Evolutionary conservation across 148 eudicot species (phyloP), one percentile per base, ranked within the genome.

Genomic region (Cornus florida): DNA sequence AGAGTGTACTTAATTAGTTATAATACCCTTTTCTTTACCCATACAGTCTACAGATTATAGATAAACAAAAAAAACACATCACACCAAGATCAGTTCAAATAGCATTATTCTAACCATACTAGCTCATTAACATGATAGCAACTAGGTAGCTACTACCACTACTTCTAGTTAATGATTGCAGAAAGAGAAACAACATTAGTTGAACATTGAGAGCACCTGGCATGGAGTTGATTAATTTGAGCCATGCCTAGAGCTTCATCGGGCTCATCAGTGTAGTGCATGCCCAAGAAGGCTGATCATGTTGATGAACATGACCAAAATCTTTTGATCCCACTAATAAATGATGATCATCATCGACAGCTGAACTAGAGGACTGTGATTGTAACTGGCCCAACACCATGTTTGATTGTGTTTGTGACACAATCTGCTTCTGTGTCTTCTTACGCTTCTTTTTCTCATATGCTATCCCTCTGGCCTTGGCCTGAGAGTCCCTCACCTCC

Each of bases 371-470:
- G 4, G 53, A 48, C 53, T 48, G 38, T 35, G 38, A 35, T 35
- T 35, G 7, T 48, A 48, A 48, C 7, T 48, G 53, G 7, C 53
- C 53, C 53, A 48, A 48, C 10, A 5, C 7, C 1, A 48, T 1
- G 5, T 35, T 2, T 35, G 38, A 35, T 35, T 35, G 38, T 35
- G 38, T 2, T 35, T 35, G 1, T 48, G 53, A 48, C 53, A 11
- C 10, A 8, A 8, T 20, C 3, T 71, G 19, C 28, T 71, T 11
- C 28, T 70, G 70, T 43, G 81, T 64, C 64, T 82, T 70, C 56
- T 79, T 82, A 9, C 85, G 73, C 64, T 82, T 85, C 78, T 85
- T 85, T 78, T 85, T 85, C 59, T 82, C 87, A 38, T 85, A 85
- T 43, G 77, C 80, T 11, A 85, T 76, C 22, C 87, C 87, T 71